Conservation (phyloP, 2,329 filamentous ascomycete genomes). For the Aureobasidium sp. region DNA sequence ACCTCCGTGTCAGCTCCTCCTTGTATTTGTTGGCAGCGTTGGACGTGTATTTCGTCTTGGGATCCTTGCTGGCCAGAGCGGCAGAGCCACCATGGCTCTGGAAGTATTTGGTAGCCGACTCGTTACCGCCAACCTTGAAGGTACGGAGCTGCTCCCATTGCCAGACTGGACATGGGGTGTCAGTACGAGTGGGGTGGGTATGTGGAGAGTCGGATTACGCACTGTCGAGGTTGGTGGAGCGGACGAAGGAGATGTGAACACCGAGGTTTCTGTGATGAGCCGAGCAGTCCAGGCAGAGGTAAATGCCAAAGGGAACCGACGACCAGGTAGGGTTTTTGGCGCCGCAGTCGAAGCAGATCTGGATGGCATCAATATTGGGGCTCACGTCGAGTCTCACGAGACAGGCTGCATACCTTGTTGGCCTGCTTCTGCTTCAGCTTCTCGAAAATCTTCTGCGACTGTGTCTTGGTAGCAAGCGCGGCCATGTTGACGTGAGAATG, state of each 20-base stretch:
- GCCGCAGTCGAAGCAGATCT: constrained; percentile 98
- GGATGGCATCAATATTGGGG: constrained; percentile 17
- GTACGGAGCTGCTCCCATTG: constrained; percentile 96
- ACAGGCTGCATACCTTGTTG: constrained; percentile 68
- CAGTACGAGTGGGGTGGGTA: constrained; percentile 20
- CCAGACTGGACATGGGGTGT: constrained; percentile 51
- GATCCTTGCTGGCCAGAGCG: constrained; percentile 90
- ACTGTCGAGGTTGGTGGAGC: constrained; percentile 98
- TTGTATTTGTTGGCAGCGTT: constrained; percentile 95
- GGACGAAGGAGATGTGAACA: constrained; percentile 98
- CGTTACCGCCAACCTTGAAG: constrained; percentile 98
- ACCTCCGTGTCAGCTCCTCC: constrained; percentile 84
- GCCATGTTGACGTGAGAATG: constrained; percentile 37
- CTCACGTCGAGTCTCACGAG: background rate
- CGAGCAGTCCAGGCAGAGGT: constrained; percentile 95
- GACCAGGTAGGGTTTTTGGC: constrained; percentile 99
- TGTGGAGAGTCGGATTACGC: constrained; percentile 36
- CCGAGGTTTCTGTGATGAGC: constrained; percentile 95
- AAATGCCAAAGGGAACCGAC: constrained; percentile 93
- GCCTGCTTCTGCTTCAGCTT: constrained; percentile 91
- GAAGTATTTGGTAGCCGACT: constrained; percentile 97
- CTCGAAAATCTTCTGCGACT: constrained; percentile 96
- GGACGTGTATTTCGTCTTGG: constrained; percentile 94
- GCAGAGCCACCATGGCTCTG: constrained; percentile 92
- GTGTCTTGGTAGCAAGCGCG: constrained; percentile 71